phyloP scores from a whole-genome alignment of 73 alveolate species.

The Tetrahymena malaccensis region DNA sequence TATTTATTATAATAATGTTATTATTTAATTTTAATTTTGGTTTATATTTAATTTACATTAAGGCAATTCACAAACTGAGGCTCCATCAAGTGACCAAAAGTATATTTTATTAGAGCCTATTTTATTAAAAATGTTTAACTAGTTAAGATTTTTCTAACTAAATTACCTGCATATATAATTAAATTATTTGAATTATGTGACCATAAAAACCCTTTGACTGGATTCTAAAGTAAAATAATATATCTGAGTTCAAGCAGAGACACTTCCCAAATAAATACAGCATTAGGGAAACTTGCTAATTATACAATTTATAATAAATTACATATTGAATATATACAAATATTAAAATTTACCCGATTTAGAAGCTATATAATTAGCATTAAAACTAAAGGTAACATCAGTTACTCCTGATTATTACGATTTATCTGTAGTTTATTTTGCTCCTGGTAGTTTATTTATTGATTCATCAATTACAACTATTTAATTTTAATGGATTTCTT shows the following conservation, averaged over 20 bases:
- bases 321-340: background rate
- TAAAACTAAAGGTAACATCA: background rate
- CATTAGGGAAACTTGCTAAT: background rate
- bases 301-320: background rate
- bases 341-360: background rate
- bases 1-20: background rate
- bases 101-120: conserved; percentile 76
- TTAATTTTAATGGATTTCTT: background rate
- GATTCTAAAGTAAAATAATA: background rate
- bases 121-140: background rate
- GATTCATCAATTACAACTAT: background rate
- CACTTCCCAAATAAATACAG: background rate
- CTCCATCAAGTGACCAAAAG: conserved; percentile 79
- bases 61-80: conserved; percentile 76
- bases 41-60: background rate
- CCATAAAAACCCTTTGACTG: background rate
- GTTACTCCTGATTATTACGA: background rate
- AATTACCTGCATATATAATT: background rate
- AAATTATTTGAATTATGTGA: background rate
- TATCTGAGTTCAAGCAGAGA: background rate
- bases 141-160: background rate
- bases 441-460: background rate
- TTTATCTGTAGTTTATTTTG: background rate
- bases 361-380: background rate
- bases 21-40: background rate